Percentiles rank a stretch among this genome's conserved stretches.
These are phyloP conservation scores for Phellopilus nigrolimitatus DNA, from an alignment of 1,284 basidiomycete genomes.

Conservation along the genomic window DNA sequence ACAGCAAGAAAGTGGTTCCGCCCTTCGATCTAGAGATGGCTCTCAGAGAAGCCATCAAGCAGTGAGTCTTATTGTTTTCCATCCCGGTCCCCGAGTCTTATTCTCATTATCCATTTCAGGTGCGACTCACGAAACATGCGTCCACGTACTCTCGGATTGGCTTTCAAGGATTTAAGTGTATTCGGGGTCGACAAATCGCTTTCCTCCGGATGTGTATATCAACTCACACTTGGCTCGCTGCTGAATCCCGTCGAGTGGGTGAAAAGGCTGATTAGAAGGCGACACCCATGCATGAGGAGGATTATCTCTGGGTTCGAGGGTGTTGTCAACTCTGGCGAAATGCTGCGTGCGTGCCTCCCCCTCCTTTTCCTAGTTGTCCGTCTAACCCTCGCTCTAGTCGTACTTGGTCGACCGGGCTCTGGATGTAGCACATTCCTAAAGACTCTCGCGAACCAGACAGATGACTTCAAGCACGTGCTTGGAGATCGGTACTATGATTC, in stretches of 20 bases:
- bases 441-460: conserved; percentile 61
- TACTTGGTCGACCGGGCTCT: conserved; percentile 61
- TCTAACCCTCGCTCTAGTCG: conserved; percentile 36
- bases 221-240: conserved; percentile 38
- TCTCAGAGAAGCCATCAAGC: conserved; percentile 9
- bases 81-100: no score
- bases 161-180: conserved; percentile 34
- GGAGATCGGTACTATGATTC: conserved; percentile 68
- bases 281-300: conserved; percentile 39
- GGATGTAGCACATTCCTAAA: conserved; percentile 77
- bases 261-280: conserved; percentile 14
- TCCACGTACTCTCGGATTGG: conserved; percentile 32
- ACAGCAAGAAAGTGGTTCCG: not conserved
- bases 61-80: not conserved
- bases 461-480: conserved; percentile 55
- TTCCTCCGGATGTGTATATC: conserved; percentile 29
- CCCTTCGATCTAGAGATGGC: conserved; percentile 11
- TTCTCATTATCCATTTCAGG: no score
- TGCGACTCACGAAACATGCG: conserved; percentile 28
- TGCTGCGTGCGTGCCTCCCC: conserved; percentile 40
- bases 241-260: conserved; percentile 32
- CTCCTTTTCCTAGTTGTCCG: not conserved
- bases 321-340: conserved; percentile 53
- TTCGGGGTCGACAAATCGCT: conserved; percentile 30
- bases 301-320: conserved; percentile 48